phyloP scores from a whole-genome alignment of 2,329 filamentous ascomycete species.

The Septoria petroselini region DNA sequence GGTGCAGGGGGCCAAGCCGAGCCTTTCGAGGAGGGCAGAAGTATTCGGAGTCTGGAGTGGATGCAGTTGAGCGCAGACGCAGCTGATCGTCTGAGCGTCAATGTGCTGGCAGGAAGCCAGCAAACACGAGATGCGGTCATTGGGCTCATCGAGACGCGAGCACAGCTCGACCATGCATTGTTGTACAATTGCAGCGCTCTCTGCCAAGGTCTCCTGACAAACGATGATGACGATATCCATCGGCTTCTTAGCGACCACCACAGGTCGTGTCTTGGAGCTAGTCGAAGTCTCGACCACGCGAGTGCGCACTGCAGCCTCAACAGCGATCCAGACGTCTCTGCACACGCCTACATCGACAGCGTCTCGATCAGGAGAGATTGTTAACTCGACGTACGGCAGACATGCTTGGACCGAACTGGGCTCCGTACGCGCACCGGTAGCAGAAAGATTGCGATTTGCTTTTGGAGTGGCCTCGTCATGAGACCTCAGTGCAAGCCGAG shows the following conservation, averaged over 20 bases:
- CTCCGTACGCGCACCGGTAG: background rate
- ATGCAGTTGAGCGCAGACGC: slow-evolving; percentile 19
- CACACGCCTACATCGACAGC: slow-evolving; percentile 30
- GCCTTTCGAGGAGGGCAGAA: slow-evolving; percentile 19
- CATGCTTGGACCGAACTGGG: background rate
- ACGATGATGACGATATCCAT: slow-evolving; percentile 23
- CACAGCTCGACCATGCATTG: slow-evolving; percentile 23
- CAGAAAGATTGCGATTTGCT: slow-evolving; percentile 8
- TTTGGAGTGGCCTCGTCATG: slow-evolving; percentile 25
- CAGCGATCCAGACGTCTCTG: slow-evolving; percentile 33
- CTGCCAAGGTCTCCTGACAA: slow-evolving; percentile 13
- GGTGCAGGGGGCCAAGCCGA: slow-evolving; percentile 21
- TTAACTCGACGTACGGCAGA: slow-evolving; percentile 33
- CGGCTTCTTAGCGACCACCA: background rate
- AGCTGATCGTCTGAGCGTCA: slow-evolving; percentile 11
- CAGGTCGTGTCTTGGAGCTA: background rate
- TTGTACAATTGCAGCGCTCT: slow-evolving; percentile 5
- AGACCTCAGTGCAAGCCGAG: slow-evolving; percentile 14
- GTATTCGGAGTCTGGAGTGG: slow-evolving; percentile 17
- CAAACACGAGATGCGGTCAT: slow-evolving; percentile 19
- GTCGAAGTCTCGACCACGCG: slow-evolving; percentile 14
- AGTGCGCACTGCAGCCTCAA: slow-evolving; percentile 31
- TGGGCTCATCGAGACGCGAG: slow-evolving; percentile 15
- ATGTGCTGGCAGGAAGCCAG: slow-evolving; percentile 9
- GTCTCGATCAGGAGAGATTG: slow-evolving; percentile 24